Evolutionary conservation across 495 filamentous ascomycete genomes (phyloP), one percentile per base, ranked within the genome.

Genomic region (Xeromyces bisporus): DNA sequence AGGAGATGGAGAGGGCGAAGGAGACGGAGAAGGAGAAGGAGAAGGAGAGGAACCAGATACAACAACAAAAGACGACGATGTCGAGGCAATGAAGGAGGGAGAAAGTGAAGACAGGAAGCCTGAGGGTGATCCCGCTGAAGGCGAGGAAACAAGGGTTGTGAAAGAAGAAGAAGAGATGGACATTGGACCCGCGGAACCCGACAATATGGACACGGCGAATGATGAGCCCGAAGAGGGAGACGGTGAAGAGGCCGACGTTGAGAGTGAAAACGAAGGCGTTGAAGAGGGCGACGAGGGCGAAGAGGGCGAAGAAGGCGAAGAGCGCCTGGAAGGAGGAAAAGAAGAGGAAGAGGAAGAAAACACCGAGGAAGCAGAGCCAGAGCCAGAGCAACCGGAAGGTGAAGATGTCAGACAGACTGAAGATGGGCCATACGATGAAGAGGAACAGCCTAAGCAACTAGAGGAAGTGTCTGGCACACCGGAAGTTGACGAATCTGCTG

Each of bases 51-150:
- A 28, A 2, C 21, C 21, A 28, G 38, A 36, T 8, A 26, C 40
- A 17, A 26, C 46, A 11, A 37, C 37, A 8, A 28, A 31, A 3
- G 29, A 36, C 18, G 45, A 31, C 23, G 38, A 44, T 10, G 23
- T 12, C 6, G 40, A 43, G 14, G 26, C 18, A 5, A 28, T 18
- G 29, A 40, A 29, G 4, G 35, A 32, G 10, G 47, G 44, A 7
- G 45, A 38, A 6, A 45, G 35, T 11, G 40, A 40, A 15, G 42
- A 42, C 5, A 50, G 45, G 12, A 48, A 20, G 5, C 49, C 46
- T n/a, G 50, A 39, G n/a, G 51, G 41, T 4, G 44, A 38, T 24
- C 29, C 38, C 13, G 27, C 13, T 9, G 8, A 34, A 26, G 35
- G 26, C 20, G 31, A 44, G 10, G 35, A 26, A 10, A 33, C 26